Evolutionary conservation across 768 basidiomycete species (phyloP).

Genomic region (Trametes coccinea): DNA sequence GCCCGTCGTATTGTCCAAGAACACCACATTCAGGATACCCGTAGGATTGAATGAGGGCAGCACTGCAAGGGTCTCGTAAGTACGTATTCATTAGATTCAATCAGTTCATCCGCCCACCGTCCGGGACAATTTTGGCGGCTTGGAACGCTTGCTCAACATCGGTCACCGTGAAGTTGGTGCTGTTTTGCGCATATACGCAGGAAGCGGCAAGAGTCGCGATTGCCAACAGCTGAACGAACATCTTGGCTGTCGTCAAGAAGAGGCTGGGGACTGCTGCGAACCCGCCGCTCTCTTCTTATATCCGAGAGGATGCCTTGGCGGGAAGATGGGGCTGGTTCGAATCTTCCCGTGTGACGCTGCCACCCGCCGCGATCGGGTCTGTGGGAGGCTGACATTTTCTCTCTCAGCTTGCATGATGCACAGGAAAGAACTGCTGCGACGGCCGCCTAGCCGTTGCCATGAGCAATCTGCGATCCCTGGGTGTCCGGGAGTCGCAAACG

Average conservation of each 20-base stretch:
- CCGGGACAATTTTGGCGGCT: constrained; percentile 16
- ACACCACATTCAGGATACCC: constrained; percentile 19
- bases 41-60: constrained; percentile 19
- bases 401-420: background rate
- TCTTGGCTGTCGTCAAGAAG: background rate
- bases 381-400: constrained; percentile 14
- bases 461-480: too few species aligned
- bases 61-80: constrained; percentile 3
- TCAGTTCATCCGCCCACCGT: background rate
- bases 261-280: background rate
- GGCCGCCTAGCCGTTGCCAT: too few species aligned
- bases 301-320: constrained; percentile 7
- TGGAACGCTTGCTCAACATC: constrained; percentile 19
- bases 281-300: background rate
- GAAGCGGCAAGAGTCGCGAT: constrained; percentile 5
- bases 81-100: background rate
- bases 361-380: background rate
- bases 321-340: background rate
- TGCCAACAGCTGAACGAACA: constrained; percentile 4
- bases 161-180: constrained; percentile 8
- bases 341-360: constrained; percentile 7
- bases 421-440: too few species aligned
- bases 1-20: constrained; percentile 18
- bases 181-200: constrained; percentile 12
- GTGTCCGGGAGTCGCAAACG: too few species aligned